Conservation (phyloP, 1,284 basidiomycete species). For the Anthracocystis walkeri region DNA sequence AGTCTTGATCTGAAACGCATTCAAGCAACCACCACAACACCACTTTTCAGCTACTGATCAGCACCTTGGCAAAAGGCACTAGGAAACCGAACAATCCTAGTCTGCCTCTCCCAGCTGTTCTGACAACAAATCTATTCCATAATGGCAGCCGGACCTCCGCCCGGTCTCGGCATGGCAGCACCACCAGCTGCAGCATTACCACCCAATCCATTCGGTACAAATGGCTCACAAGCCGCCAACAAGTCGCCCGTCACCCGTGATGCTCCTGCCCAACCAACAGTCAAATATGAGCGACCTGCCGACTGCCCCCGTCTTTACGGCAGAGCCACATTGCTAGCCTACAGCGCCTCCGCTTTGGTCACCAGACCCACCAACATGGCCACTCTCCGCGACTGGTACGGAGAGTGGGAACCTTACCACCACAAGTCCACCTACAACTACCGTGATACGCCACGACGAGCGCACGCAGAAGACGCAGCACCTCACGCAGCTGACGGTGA, state of each 20-base stretch:
- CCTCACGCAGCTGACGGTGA: slow-evolving; percentile 15
- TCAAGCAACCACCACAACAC: slow-evolving; percentile 4
- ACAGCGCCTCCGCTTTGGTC: slow-evolving; percentile 82
- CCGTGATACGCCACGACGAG: slow-evolving; percentile 77
- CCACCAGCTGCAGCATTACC: slow-evolving; percentile 45
- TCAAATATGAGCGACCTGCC: slow-evolving; percentile 32
- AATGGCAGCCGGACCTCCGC: slow-evolving; percentile 53
- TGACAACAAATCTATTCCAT: neutral
- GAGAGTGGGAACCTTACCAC: slow-evolving; percentile 71
- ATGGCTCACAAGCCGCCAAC: slow-evolving; percentile 21
- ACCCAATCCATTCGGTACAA: slow-evolving; percentile 46
- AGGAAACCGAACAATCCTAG: slow-evolving; percentile 23
- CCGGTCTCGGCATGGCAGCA: slow-evolving; percentile 48
- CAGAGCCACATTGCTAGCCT: slow-evolving; percentile 72
- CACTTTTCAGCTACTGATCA: slow-evolving; percentile 3
- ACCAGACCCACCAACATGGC: slow-evolving; percentile 80
- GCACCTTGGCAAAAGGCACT: slow-evolving; percentile 24
- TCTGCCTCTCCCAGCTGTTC: slow-evolving; percentile 18
- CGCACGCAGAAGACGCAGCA: slow-evolving; percentile 33
- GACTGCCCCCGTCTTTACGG: slow-evolving; percentile 44
- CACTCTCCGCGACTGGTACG: slow-evolving; percentile 84
- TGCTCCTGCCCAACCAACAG: slow-evolving; percentile 9
- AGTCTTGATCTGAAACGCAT: neutral
- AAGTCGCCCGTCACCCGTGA: slow-evolving; percentile 23
- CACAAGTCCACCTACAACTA: slow-evolving; percentile 71